phyloP scores from a whole-genome alignment of 23 red algal genomes.

The Pyropia haitanensis region DNA sequence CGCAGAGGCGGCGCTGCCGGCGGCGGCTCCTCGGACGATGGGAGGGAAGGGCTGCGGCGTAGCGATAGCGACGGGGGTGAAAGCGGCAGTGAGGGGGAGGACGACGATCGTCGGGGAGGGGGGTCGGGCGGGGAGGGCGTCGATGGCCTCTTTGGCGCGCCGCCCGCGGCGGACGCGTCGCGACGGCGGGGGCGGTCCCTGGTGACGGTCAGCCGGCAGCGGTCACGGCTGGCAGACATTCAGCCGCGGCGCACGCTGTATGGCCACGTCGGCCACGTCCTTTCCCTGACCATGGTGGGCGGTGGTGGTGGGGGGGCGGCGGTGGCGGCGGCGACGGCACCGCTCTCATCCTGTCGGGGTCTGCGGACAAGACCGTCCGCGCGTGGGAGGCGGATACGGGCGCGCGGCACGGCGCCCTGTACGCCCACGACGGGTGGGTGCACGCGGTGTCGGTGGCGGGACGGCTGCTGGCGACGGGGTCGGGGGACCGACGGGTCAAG shows the following conservation, averaged over 20 bases:
- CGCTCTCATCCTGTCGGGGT: constrained; percentile 49
- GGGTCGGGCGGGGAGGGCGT: too few relatives aligned
- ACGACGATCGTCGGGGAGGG: too few relatives aligned
- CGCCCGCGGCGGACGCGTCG: too few relatives aligned
- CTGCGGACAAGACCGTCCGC: constrained; percentile 69
- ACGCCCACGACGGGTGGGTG: constrained; percentile 85
- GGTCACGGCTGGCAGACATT: background rate
- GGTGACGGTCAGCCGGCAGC: background rate
- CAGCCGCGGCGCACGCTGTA: constrained; percentile 38
- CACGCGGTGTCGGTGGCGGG: constrained; percentile 64
- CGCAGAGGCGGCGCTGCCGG: too few relatives aligned
- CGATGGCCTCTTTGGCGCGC: too few relatives aligned
- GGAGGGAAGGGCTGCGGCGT: too few relatives aligned
- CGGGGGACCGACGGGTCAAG: constrained; percentile 60
- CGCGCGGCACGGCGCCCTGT: constrained; percentile 50
- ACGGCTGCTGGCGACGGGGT: constrained; percentile 51
- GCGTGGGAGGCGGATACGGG: constrained; percentile 60
- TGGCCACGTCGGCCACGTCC: constrained; percentile 66
- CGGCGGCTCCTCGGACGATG: too few relatives aligned
- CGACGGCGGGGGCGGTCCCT: too few relatives aligned
- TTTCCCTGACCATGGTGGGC: background rate
- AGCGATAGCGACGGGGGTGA: too few relatives aligned
- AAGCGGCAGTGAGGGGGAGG: too few relatives aligned
- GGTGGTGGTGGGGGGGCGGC: background rate
- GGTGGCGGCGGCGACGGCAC: constrained; percentile 44